Conservation (phyloP, 805 yeast species). For the Ogataea neopini region DNA sequence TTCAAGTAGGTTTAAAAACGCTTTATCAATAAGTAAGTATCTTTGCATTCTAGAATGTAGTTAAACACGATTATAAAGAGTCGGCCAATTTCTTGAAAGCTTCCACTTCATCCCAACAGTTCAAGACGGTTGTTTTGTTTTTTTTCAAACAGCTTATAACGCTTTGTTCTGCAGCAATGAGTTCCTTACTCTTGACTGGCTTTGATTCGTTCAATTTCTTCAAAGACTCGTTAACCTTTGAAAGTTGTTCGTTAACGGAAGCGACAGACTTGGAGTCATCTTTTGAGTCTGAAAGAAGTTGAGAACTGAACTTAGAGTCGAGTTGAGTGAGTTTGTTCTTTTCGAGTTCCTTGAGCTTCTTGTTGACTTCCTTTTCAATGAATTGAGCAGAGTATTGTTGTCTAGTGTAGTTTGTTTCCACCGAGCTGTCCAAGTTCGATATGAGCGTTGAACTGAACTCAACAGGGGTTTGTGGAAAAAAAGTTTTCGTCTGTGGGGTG, state of each 20-base stretch:
- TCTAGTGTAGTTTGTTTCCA: constrained; percentile 71
- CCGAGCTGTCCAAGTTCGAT: constrained; percentile 55
- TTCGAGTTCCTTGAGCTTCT: constrained; percentile 56
- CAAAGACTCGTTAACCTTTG: constrained; percentile 37
- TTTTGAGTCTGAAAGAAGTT: constrained; percentile 40
- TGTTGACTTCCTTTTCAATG: constrained; percentile 63
- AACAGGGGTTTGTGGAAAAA: constrained; percentile 65
- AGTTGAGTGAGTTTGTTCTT: constrained; percentile 52
- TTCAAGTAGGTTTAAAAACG: background rate
- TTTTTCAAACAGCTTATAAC: constrained; percentile 62
- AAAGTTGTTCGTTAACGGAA: constrained; percentile 35
- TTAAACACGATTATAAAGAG: constrained; percentile 9
- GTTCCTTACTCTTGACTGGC: constrained; percentile 38
- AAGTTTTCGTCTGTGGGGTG: constrained; percentile 55
- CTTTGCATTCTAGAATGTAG: constrained; percentile 8
- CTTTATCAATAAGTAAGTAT: background rate
- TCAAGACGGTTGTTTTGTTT: constrained; percentile 64
- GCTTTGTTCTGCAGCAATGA: constrained; percentile 47
- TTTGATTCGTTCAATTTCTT: constrained; percentile 32
- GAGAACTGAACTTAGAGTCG: constrained; percentile 47
- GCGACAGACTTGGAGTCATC: constrained; percentile 24
- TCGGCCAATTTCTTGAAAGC: constrained; percentile 59
- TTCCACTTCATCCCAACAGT: constrained; percentile 82
- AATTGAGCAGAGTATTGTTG: constrained; percentile 66
- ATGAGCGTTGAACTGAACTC: constrained; percentile 66